Evolutionary conservation across 2,329 filamentous ascomycete species (phyloP).

Genomic region (Cladorrhinum sp.): DNA sequence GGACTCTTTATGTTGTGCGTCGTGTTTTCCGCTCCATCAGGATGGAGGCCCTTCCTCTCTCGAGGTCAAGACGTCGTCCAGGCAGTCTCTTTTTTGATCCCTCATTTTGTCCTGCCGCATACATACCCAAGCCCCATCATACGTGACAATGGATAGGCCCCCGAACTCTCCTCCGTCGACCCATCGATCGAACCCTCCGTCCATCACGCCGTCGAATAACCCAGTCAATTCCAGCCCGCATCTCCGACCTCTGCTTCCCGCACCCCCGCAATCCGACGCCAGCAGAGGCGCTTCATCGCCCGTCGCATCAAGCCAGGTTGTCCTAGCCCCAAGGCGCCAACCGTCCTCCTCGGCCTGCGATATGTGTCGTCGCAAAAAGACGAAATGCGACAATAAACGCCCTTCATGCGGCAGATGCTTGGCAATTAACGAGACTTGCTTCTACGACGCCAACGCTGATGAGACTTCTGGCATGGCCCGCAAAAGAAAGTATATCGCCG

Average conservation of each 20-base stretch:
- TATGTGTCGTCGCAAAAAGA: not conserved
- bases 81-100: too few relatives aligned
- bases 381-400: slow-evolving; percentile 2
- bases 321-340: not conserved
- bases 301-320: not conserved
- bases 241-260: not conserved
- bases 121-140: too few relatives aligned
- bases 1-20: too few relatives aligned
- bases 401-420: not conserved
- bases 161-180: not conserved
- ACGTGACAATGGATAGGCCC: not conserved
- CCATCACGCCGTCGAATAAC: not conserved
- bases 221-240: not conserved
- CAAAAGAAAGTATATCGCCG: not conserved
- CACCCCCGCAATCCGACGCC: not conserved
- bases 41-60: too few relatives aligned
- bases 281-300: not conserved
- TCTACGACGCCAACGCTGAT: not conserved
- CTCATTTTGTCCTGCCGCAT: too few relatives aligned
- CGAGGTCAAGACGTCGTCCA: too few relatives aligned
- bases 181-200: not conserved
- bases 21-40: too few relatives aligned
- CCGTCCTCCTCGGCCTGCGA: not conserved
- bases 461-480: not conserved
- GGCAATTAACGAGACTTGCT: not conserved